phyloP scores from a whole-genome alignment of 1,284 basidiomycete species.

The Cryptococcus sp. region DNA sequence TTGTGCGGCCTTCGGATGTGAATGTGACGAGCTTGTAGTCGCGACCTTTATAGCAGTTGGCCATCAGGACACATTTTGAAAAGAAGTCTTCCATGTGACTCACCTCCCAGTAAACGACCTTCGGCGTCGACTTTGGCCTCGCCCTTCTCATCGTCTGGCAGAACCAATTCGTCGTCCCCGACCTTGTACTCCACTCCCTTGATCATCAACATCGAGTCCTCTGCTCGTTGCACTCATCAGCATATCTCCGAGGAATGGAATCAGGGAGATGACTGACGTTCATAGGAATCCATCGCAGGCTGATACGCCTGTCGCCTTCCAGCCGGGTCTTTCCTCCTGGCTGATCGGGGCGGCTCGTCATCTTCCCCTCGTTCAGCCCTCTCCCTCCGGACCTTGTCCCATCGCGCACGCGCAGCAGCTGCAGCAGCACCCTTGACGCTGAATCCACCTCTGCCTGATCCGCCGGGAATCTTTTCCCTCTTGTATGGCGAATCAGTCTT shows the following conservation, averaged over 20 bases:
- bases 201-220: constrained; percentile 51
- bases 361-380: constrained; percentile 47
- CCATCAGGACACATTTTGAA: too few relatives aligned
- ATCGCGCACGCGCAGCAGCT: constrained; percentile 48
- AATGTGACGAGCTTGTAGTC: constrained; percentile 89
- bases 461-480: constrained; percentile 35
- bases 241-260: not conserved
- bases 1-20: constrained; percentile 69
- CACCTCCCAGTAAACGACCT: constrained; percentile 82
- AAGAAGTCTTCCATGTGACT: constrained; percentile 33
- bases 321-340: constrained; percentile 7
- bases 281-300: constrained; percentile 26
- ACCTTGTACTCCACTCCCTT: constrained; percentile 75
- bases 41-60: constrained; percentile 61
- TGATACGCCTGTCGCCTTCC: constrained; percentile 27
- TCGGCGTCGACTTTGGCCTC: constrained; percentile 86
- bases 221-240: constrained; percentile 9
- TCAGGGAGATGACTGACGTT: constrained; percentile 4
- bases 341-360: constrained; percentile 26
- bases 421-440: constrained; percentile 51
- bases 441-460: constrained; percentile 49
- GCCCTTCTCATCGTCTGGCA: constrained; percentile 80
- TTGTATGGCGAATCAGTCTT: constrained; percentile 25
- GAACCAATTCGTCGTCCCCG: constrained; percentile 83
- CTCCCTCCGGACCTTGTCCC: constrained; percentile 48